Evolutionary conservation across 495 filamentous ascomycete genomes (phyloP).

Genomic region (Acidomyces sp.): DNA sequence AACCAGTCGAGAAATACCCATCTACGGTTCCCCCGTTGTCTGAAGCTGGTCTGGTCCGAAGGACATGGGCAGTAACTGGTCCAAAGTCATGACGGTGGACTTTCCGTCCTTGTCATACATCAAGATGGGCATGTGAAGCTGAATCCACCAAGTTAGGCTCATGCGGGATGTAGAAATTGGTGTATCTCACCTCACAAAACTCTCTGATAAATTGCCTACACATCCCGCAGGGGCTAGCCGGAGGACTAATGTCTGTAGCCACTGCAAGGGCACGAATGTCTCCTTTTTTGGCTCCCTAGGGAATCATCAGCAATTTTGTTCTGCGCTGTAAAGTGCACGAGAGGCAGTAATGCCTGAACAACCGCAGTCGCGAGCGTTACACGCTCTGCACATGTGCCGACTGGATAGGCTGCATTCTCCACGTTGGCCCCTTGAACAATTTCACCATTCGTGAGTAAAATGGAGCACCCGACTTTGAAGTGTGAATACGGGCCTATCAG

Average conservation of each 20-base stretch:
- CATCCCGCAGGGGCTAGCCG: slow-evolving; percentile 40
- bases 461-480: slow-evolving; percentile 77
- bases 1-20: slow-evolving; percentile 1
- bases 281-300: slow-evolving; percentile 34
- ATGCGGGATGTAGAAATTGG: too few relatives aligned
- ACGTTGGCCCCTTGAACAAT: slow-evolving; percentile 66
- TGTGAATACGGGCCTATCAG: slow-evolving; percentile 68
- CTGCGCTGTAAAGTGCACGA: slow-evolving; percentile 26
- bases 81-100: slow-evolving; percentile 57
- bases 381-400: slow-evolving; percentile 87
- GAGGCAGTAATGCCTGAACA: slow-evolving; percentile 28
- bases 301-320: not conserved
- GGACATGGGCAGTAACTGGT: slow-evolving; percentile 22
- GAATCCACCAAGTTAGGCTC: not conserved
- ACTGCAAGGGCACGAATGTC: slow-evolving; percentile 81
- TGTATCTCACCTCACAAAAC: slow-evolving; percentile 30
- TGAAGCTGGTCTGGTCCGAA: slow-evolving; percentile 24
- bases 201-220: slow-evolving; percentile 38
- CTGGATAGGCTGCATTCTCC: slow-evolving; percentile 86
- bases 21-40: slow-evolving; percentile 15
- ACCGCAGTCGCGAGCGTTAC: slow-evolving; percentile 75
- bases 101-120: slow-evolving; percentile 74
- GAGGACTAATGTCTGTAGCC: slow-evolving; percentile 50
- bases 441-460: slow-evolving; percentile 49
- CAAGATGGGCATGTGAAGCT: slow-evolving; percentile 64